phyloP scores from a whole-genome alignment of 2,329 filamentous ascomycete species.

The Colletotrichum trifolii region DNA sequence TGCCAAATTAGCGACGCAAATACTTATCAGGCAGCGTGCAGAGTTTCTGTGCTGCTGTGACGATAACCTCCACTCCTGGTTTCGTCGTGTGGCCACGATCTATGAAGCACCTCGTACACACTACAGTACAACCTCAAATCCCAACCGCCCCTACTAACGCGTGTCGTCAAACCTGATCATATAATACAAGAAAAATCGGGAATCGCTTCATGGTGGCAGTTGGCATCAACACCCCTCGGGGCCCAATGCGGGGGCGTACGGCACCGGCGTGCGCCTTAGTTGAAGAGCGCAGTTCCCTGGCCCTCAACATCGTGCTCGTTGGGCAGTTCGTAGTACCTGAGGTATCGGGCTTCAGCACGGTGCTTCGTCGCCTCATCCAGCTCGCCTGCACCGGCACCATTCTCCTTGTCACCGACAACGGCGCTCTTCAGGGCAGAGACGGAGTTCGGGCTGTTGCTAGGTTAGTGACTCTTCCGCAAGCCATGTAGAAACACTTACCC shows the following conservation, averaged over 20 bases:
- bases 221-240: not conserved
- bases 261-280: conserved; percentile 46
- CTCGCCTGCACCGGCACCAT: conserved; percentile 53
- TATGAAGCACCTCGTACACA: conserved; percentile 28
- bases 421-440: conserved; percentile 54
- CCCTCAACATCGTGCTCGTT: conserved; percentile 57
- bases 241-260: no score
- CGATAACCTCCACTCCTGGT: conserved; percentile 14
- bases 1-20: conserved; percentile 8
- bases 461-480: not conserved
- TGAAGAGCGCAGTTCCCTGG: conserved; percentile 63
- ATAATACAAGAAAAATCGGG: conserved; percentile 32
- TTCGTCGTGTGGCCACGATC: conserved; percentile 17
- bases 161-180: conserved; percentile 29
- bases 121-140: conserved; percentile 30
- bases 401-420: conserved; percentile 56
- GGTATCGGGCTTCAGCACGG: conserved; percentile 63
- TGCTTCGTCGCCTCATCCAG: conserved; percentile 62
- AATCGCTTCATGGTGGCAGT: not conserved
- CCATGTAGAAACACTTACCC: conserved; percentile 66
- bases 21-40: not conserved
- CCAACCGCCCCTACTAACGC: conserved; percentile 19
- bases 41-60: not conserved
- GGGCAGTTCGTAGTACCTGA: conserved; percentile 65
- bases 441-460: conserved; percentile 55